These are phyloP conservation scores for Pyrus bretschneideri DNA, from an alignment of 306 rosid genomes.

Conservation along the genomic window DNA sequence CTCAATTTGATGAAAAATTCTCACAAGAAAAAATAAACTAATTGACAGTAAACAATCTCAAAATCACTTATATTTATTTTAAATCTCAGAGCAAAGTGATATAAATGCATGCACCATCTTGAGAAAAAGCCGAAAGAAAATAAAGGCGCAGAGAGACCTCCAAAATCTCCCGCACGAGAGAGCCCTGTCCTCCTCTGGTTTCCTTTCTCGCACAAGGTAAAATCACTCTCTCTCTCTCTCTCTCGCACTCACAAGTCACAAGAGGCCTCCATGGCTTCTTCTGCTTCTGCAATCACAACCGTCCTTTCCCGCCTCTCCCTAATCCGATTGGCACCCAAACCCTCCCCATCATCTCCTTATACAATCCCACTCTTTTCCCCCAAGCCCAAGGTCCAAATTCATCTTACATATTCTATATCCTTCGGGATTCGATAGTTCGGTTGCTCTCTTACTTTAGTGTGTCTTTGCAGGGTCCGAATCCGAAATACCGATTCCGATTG, in stretches of 20 bases:
- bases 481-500: slow-evolving; percentile 28
- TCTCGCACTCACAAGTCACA: background rate
- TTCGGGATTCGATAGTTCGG: background rate
- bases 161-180: background rate
- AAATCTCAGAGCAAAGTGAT: too few species aligned
- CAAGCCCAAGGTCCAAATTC: slow-evolving; percentile 43
- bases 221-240: background rate
- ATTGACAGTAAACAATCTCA: too few species aligned
- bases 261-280: slow-evolving; percentile 33
- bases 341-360: slow-evolving; percentile 2
- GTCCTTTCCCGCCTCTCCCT: slow-evolving; percentile 33
- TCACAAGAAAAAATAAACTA: too few species aligned
- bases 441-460: background rate
- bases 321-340: slow-evolving; percentile 29
- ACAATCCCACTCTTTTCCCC: slow-evolving; percentile 26
- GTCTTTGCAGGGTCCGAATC: slow-evolving; percentile 30
- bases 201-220: background rate
- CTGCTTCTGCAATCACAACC: slow-evolving; percentile 30
- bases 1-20: too few species aligned
- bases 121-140: too few species aligned
- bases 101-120: too few species aligned
- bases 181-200: background rate
- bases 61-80: too few species aligned
- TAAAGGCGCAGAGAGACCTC: background rate
- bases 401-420: background rate